These are phyloP conservation scores for Saccharomycopsis babjevae DNA, from an alignment of 805 yeast species.

Conservation along the genomic window DNA sequence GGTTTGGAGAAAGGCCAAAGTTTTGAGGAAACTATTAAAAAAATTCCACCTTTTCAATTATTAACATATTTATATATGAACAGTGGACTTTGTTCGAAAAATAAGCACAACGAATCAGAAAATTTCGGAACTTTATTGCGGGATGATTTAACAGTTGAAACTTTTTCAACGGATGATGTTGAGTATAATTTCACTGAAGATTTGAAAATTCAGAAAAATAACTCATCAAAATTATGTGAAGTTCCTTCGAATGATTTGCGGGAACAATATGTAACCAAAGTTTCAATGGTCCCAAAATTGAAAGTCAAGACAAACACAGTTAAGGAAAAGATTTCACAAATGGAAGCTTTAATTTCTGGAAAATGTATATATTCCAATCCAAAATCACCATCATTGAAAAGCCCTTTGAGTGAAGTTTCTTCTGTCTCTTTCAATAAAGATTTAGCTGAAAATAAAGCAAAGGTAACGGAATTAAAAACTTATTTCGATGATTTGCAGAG, in stretches of 20 bases:
- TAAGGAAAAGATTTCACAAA: conserved; percentile 16
- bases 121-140: not conserved
- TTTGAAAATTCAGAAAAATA: not conserved
- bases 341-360: conserved; percentile 17
- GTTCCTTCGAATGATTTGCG: not conserved
- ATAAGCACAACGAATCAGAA: not conserved
- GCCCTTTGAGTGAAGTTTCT: not conserved
- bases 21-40: not conserved
- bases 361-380: not conserved
- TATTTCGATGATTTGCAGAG: conserved; percentile 67
- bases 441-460: conserved; percentile 2
- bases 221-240: not conserved
- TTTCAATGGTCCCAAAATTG: conserved; percentile 12
- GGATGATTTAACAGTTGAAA: not conserved
- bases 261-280: conserved; percentile 1
- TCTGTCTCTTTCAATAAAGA: conserved; percentile 5
- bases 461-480: conserved; percentile 56
- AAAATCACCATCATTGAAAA: not conserved
- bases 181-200: not conserved
- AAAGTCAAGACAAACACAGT: conserved; percentile 8
- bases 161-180: not conserved
- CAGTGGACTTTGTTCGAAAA: not conserved
- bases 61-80: not conserved
- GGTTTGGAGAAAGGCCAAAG: not conserved
- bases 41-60: not conserved